phyloP scores from a whole-genome alignment of 2,329 filamentous ascomycete species.

The Paecilomyces variotii region DNA sequence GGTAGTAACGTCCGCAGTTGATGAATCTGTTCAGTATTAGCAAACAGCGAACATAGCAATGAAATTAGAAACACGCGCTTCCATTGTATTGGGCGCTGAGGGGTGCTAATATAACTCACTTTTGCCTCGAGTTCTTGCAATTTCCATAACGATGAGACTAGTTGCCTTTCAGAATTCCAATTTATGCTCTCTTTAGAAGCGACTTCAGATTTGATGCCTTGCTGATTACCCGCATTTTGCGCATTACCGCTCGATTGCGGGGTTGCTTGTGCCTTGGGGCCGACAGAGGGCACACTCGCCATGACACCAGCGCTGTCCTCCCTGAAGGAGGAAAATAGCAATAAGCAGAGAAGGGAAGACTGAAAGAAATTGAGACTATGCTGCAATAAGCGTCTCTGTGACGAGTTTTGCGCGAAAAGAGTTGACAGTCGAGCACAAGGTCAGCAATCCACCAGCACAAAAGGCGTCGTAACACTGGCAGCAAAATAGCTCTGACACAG shows the following conservation, averaged over 20 bases:
- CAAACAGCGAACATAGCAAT: background rate
- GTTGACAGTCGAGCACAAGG: background rate
- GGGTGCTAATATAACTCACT: constrained; percentile 3
- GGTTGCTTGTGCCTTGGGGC: background rate
- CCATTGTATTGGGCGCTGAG: background rate
- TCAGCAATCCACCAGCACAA: background rate
- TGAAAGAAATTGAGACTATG: background rate
- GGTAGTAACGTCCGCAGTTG: constrained; percentile 35
- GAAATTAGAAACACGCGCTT: background rate
- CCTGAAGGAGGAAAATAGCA: background rate
- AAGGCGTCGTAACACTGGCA: background rate
- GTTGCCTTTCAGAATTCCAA: constrained; percentile 28
- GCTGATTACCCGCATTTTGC: background rate
- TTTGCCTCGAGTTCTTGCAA: constrained; percentile 31
- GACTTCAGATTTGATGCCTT: background rate
- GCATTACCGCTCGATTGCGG: background rate
- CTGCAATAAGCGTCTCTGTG: background rate
- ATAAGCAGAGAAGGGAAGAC: background rate
- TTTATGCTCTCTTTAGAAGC: background rate
- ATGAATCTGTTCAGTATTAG: constrained; percentile 26
- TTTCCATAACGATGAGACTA: constrained; percentile 32
- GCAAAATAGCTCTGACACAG: background rate
- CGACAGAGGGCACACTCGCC: background rate
- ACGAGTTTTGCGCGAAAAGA: background rate
- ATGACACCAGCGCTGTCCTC: background rate